A percentile compares a stretch with the other conserved stretches of the same genome.
These are phyloP conservation scores for Chrysopogon serrulatus DNA, from an alignment of 176 grass and related monocot species.

Conservation along the genomic window DNA sequence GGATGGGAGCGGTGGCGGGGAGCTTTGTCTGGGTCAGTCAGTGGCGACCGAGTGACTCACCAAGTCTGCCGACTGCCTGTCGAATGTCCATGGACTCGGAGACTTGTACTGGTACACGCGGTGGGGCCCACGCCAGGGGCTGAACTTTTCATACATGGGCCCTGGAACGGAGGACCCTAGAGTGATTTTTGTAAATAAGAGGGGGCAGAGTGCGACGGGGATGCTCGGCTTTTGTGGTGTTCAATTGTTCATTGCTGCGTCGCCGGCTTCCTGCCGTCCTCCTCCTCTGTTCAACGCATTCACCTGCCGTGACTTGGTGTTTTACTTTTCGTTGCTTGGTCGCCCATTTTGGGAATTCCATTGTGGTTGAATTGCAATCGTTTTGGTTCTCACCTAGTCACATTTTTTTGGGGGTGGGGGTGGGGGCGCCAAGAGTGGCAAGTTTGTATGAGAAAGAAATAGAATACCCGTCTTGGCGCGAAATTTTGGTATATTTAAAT, in stretches of 20 bases:
- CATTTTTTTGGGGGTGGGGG: too few species aligned
- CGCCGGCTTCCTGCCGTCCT: background rate
- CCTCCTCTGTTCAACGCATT: background rate
- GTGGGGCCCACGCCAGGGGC: background rate
- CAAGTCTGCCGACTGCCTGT: background rate
- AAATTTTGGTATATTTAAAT: background rate
- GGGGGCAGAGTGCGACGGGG: background rate
- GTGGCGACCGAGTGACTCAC: background rate
- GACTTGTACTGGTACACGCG: background rate
- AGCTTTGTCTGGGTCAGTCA: background rate
- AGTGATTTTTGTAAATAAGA: background rate
- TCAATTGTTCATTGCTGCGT: background rate
- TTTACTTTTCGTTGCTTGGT: background rate
- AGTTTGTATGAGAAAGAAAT: background rate
- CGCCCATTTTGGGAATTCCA: background rate
- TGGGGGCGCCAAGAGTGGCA: background rate
- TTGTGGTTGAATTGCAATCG: background rate
- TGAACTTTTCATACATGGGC: background rate
- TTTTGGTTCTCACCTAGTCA: too few species aligned
- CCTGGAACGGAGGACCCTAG: too few species aligned
- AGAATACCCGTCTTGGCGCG: background rate
- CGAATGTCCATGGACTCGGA: conserved; percentile 17
- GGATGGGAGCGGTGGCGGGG: background rate
- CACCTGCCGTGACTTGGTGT: background rate
- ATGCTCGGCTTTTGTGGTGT: background rate